Evolutionary conservation across 176 grass and related monocot species (phyloP).

Genomic region (Phragmites australis): DNA sequence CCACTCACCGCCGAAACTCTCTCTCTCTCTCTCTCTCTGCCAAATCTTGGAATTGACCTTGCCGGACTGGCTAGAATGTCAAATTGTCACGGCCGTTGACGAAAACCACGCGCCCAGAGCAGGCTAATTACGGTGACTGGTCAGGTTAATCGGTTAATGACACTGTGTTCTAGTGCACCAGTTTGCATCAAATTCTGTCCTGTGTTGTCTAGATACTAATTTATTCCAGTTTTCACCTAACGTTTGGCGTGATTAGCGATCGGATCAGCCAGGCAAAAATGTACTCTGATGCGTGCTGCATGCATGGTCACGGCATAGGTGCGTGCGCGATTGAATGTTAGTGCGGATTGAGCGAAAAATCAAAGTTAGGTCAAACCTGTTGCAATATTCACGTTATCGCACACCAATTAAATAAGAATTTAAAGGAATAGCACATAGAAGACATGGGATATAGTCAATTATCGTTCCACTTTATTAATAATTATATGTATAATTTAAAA

Average conservation of each 20-base stretch:
- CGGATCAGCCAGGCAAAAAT: not conserved
- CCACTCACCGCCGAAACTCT: conserved; percentile 2
- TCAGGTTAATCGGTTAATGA: not conserved
- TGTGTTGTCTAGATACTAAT: not conserved
- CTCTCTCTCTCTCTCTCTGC: not conserved
- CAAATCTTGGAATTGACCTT: conserved; percentile 21
- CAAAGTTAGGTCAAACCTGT: not conserved
- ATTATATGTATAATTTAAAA: too few relatives aligned
- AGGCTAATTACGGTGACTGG: not conserved
- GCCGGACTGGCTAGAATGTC: not conserved
- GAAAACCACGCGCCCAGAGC: not conserved
- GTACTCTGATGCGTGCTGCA: not conserved
- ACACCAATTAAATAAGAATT: too few relatives aligned
- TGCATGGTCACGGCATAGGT: not conserved
- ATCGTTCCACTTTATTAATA: too few relatives aligned
- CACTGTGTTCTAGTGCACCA: not conserved
- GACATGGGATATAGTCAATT: too few relatives aligned
- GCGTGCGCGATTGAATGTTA: not conserved
- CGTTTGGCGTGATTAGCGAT: conserved; percentile 24
- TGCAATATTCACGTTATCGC: too few relatives aligned
- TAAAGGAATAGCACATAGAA: too few relatives aligned
- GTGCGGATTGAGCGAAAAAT: conserved; percentile 43
- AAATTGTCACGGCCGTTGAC: not conserved
- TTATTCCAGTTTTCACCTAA: not conserved
- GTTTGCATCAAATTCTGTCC: not conserved